A percentile compares a stretch with the other conserved stretches of the same genome.
Evolutionary conservation across 805 yeast genomes (phyloP).

Genomic region (Candida krabiensis): DNA sequence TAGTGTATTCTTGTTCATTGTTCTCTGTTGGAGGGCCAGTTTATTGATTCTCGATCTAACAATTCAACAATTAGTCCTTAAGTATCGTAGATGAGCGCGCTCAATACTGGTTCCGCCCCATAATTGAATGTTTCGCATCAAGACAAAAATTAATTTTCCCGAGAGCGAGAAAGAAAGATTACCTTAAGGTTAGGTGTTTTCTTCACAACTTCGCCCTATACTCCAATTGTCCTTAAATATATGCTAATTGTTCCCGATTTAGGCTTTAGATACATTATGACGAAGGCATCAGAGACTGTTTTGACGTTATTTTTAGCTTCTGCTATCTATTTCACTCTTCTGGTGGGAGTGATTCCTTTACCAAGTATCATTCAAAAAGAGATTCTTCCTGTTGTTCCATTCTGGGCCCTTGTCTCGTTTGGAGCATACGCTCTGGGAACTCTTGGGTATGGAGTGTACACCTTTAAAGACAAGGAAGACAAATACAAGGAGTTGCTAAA

Average conservation of each 20-base stretch:
- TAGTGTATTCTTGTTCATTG: too few relatives aligned
- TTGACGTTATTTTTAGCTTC: slow-evolving; percentile 44
- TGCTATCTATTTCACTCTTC: slow-evolving; percentile 54
- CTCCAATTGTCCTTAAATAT: too few relatives aligned
- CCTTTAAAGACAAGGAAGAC: slow-evolving; percentile 70
- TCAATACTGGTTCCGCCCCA: too few relatives aligned
- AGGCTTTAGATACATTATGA: slow-evolving; percentile 39
- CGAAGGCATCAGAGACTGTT: slow-evolving; percentile 64
- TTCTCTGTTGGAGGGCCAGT: too few relatives aligned
- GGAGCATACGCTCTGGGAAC: slow-evolving; percentile 70
- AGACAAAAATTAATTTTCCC: too few relatives aligned
- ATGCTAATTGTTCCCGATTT: slow-evolving; percentile 11
- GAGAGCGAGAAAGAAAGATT: too few relatives aligned
- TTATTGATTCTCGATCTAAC: too few relatives aligned
- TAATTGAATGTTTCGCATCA: too few relatives aligned
- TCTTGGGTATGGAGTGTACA: slow-evolving; percentile 65
- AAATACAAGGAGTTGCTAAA: slow-evolving; percentile 61
- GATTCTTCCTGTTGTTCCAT: slow-evolving; percentile 65
- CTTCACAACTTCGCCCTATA: too few relatives aligned
- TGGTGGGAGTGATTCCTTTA: slow-evolving; percentile 54
- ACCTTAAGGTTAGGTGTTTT: too few relatives aligned
- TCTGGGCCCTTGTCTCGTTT: slow-evolving; percentile 67
- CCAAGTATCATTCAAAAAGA: slow-evolving; percentile 47
- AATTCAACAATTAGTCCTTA: too few relatives aligned
- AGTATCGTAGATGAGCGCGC: too few relatives aligned